A percentile compares a stretch with the other conserved stretches of the same genome.
These are phyloP conservation scores for Knoxia roxburghii DNA, from an alignment of 257 asterid species.

Conservation along the genomic window DNA sequence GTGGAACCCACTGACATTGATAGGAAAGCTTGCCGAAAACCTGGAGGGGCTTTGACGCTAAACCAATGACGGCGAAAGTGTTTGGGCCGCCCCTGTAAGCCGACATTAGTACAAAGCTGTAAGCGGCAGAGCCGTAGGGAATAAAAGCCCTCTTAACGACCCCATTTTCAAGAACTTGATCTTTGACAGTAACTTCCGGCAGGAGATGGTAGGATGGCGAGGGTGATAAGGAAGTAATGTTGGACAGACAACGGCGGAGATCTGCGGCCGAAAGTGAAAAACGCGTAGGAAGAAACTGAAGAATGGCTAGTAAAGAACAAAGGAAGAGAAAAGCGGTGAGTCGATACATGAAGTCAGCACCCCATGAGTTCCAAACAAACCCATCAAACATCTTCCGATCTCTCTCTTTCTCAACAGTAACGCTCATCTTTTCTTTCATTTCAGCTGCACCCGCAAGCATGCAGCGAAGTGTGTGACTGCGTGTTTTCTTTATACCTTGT, in stretches of 20 bases:
- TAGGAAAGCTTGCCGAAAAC: slow-evolving; percentile 66
- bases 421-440: not conserved
- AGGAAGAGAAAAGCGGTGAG: slow-evolving; percentile 57
- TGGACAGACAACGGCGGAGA: slow-evolving; percentile 38
- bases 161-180: slow-evolving; percentile 22
- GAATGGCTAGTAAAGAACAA: slow-evolving; percentile 48
- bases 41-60: slow-evolving; percentile 74
- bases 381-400: slow-evolving; percentile 57
- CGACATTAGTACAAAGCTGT: slow-evolving; percentile 75
- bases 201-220: not conserved
- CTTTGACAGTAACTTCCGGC: slow-evolving; percentile 3
- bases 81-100: slow-evolving; percentile 81
- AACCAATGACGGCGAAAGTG: slow-evolving; percentile 71
- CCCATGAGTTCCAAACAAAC: slow-evolving; percentile 60
- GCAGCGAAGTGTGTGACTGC: not conserved
- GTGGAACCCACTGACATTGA: slow-evolving; percentile 77
- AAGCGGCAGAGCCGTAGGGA: slow-evolving; percentile 67
- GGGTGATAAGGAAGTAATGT: not conserved
- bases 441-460: not conserved
- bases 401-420: slow-evolving; percentile 27
- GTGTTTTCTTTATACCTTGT: not conserved
- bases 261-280: slow-evolving; percentile 47
- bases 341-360: slow-evolving; percentile 53
- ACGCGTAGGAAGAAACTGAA: slow-evolving; percentile 60
- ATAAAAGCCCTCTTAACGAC: slow-evolving; percentile 47